A percentile compares a stretch with the other conserved stretches of the same genome.
Evolutionary conservation across 164 flowering plant species (phyloP).

Genomic region (Magnolia kwangsiensis): DNA sequence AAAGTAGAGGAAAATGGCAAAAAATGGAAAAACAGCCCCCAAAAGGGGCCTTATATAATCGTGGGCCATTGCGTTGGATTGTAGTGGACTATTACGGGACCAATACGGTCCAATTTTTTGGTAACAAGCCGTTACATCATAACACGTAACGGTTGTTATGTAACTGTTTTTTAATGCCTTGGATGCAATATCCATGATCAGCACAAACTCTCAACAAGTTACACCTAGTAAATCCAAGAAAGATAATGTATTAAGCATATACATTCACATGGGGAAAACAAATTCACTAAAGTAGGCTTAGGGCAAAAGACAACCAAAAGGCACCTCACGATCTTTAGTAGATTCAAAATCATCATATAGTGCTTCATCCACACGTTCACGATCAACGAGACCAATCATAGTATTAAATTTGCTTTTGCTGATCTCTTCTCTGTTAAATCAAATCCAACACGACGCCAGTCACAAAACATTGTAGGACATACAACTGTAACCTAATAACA

Average conservation of each 20-base stretch:
- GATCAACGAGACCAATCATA: slow-evolving; percentile 91
- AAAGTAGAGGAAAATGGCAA: too few relatives aligned
- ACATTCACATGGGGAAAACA: background rate
- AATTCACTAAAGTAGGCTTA: background rate
- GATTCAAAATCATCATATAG: slow-evolving; percentile 94
- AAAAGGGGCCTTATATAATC: too few relatives aligned
- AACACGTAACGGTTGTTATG: too few relatives aligned
- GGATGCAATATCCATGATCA: background rate
- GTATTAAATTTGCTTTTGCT: slow-evolving; percentile 76
- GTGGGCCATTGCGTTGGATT: too few relatives aligned
- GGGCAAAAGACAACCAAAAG: background rate
- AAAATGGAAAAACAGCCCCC: too few relatives aligned
- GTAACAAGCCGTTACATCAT: too few relatives aligned
- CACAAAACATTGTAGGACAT: background rate
- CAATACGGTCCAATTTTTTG: too few relatives aligned
- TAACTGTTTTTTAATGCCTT: background rate
- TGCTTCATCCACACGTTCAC: slow-evolving; percentile 84
- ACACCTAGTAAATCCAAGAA: background rate
- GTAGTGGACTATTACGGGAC: too few relatives aligned
- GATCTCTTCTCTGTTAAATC: slow-evolving; percentile 77
- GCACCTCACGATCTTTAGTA: slow-evolving; percentile 89
- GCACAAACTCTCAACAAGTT: background rate
- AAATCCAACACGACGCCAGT: background rate
- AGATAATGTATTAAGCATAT: background rate
- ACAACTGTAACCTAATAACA: background rate